phyloP scores from a whole-genome alignment of 2,329 filamentous ascomycete genomes.

The Penicillium sp. region DNA sequence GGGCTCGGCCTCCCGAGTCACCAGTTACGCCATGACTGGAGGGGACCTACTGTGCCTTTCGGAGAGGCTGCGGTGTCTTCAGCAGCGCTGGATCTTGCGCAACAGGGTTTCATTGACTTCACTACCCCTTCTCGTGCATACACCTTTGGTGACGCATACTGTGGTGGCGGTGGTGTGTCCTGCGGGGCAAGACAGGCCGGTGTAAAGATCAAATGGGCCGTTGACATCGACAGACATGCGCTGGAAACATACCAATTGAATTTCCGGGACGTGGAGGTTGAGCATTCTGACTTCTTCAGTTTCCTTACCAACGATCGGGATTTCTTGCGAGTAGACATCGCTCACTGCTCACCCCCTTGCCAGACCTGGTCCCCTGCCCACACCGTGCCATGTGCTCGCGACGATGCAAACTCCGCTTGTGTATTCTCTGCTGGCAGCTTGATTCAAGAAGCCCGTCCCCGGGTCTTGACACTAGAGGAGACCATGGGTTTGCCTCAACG shows the following conservation, averaged over 20 bases:
- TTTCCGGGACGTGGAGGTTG: slow-evolving; percentile 45
- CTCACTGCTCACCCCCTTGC: slow-evolving; percentile 74
- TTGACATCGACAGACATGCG: slow-evolving; percentile 60
- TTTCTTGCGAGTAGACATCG: slow-evolving; percentile 57
- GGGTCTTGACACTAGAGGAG: slow-evolving; percentile 74
- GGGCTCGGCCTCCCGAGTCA: slow-evolving; percentile 11
- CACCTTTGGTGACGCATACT: slow-evolving; percentile 68
- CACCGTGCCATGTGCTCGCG: slow-evolving; percentile 54
- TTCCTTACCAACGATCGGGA: slow-evolving; percentile 34
- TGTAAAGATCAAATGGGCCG: slow-evolving; percentile 56
- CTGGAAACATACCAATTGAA: slow-evolving; percentile 58
- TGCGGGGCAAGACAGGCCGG: slow-evolving; percentile 60
- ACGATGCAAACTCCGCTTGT: slow-evolving; percentile 64
- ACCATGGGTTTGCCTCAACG: slow-evolving; percentile 63
- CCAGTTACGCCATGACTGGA: slow-evolving; percentile 32
- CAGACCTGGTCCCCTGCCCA: slow-evolving; percentile 72
- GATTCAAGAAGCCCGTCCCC: slow-evolving; percentile 57
- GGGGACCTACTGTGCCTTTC: slow-evolving; percentile 32
- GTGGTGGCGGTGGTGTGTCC: slow-evolving; percentile 68
- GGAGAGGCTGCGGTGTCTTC: slow-evolving; percentile 20
- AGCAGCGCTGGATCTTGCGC: slow-evolving; percentile 2
- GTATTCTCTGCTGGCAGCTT: slow-evolving; percentile 51
- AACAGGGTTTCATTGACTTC: slow-evolving; percentile 21
- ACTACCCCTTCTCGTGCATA: slow-evolving; percentile 44
- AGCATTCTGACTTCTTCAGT: slow-evolving; percentile 47